Evolutionary conservation across 2,329 filamentous ascomycete genomes (phyloP), one percentile per base, ranked within the genome.

Genomic region (Fusarium liriodendri): DNA sequence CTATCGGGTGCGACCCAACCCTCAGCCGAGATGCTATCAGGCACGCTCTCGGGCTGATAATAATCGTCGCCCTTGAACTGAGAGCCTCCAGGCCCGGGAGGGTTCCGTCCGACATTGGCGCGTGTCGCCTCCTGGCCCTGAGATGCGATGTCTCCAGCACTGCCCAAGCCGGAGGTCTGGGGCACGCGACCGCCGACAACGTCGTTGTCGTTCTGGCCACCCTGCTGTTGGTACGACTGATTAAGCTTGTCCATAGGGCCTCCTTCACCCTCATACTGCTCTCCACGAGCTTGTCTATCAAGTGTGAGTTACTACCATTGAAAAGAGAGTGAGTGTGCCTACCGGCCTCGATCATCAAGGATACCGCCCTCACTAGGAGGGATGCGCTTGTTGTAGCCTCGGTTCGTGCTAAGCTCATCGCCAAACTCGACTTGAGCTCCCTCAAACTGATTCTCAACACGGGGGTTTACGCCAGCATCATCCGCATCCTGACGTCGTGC

Each of bases 331-430:
- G 5, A 16, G 18, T 7, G 18, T 22, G 38, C 83, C 73, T 82
- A 86, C 86, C 85, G 81, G 69, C 86, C 85, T 18, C 80, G 83
- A 40, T 84, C 82, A 64, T 87, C 85, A 0, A 85, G 70, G 8
- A 81, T 80, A 18, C 85, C 85, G 32, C 85, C 85, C 76, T 87
- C 85, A 67, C 83, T 82, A 3, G 82, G 82, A 18, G 85, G 84
- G 32, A 87, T 86, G 10, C 83, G 82, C 79, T 83, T 85, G 79
- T 86, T 83, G 80, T 84, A 87, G 22, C 85, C 76, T 20, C 77
- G 78, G 72, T 85, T 88, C 52, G 86, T 86, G 79, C 82, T 85
- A 38, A 87, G 70, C 27, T 87, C 85, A 40, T 83, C 78, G 60
- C 82, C 85, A 40, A 84, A 87, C 81, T 72, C 50, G 37, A 78